These are phyloP conservation scores for Cornus controversa DNA, from an alignment of 148 eudicot genomes.

Conservation along the genomic window DNA sequence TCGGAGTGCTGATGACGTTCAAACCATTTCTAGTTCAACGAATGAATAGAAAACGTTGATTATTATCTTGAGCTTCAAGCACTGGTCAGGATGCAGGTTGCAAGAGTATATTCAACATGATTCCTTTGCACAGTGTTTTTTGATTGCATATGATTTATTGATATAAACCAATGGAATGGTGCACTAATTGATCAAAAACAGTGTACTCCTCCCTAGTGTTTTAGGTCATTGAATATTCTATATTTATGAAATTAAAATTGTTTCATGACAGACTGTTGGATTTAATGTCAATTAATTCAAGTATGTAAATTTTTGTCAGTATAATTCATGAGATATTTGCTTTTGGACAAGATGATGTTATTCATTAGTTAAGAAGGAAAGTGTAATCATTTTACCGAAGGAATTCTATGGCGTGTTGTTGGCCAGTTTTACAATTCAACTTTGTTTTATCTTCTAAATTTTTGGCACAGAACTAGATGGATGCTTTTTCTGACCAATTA, in stretches of 20 bases:
- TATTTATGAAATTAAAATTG: neutral
- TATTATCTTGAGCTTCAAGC: neutral
- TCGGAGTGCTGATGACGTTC: conserved; percentile 51
- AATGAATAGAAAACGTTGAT: neutral
- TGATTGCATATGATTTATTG: neutral
- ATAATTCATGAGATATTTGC: too few relatives aligned
- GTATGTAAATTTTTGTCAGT: too few relatives aligned
- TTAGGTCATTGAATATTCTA: neutral
- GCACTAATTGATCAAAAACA: neutral
- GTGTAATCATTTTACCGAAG: too few relatives aligned
- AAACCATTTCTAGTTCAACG: conserved; percentile 48
- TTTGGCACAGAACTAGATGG: too few relatives aligned
- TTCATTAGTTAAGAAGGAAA: too few relatives aligned
- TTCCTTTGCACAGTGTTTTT: neutral
- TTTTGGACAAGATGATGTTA: too few relatives aligned
- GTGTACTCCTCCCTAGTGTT: neutral
- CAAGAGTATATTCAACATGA: neutral
- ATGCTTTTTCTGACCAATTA: too few relatives aligned
- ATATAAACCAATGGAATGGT: neutral
- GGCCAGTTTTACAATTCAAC: too few relatives aligned
- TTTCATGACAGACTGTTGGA: too few relatives aligned
- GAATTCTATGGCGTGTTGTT: too few relatives aligned
- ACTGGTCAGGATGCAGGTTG: neutral
- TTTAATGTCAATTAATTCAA: neutral
- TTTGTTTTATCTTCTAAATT: too few relatives aligned